These are phyloP conservation scores for Wickerhamiella azymoides DNA, from an alignment of 805 yeast genomes.

Conservation along the genomic window DNA sequence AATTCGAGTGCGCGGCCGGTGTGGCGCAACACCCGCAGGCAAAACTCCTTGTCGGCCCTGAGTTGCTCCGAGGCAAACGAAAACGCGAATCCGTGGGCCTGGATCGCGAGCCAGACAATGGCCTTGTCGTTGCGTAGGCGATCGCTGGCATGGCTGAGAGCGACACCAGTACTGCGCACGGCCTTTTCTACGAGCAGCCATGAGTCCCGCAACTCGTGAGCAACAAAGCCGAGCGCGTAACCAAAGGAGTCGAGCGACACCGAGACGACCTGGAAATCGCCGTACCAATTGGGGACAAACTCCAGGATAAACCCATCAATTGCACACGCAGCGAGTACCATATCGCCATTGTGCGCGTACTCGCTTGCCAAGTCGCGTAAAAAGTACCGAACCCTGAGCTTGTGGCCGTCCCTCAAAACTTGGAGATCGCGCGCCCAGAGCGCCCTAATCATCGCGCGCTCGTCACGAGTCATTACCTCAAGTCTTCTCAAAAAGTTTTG, in stretches of 20 bases:
- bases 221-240: slow-evolving; percentile 5
- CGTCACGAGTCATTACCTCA: not conserved
- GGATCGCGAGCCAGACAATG: slow-evolving; percentile 2
- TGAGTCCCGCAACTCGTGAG: not conserved
- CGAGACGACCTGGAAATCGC: not conserved
- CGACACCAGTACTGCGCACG: slow-evolving; percentile 4
- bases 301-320: slow-evolving; percentile 8
- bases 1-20: slow-evolving; percentile 8
- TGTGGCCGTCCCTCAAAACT: not conserved
- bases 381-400: slow-evolving; percentile 6
- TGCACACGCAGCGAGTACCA: slow-evolving; percentile 5
- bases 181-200: not conserved
- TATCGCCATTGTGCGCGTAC: slow-evolving; percentile 5
- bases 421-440: slow-evolving; percentile 5
- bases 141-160: slow-evolving; percentile 1
- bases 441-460: not conserved
- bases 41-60: not conserved
- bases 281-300: slow-evolving; percentile 4
- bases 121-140: slow-evolving; percentile 3
- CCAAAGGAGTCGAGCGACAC: slow-evolving; percentile 3
- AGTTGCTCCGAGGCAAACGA: not conserved
- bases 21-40: slow-evolving; percentile 5
- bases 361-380: slow-evolving; percentile 4
- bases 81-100: slow-evolving; percentile 6
- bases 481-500: not conserved